Conservation (phyloP, 2,329 filamentous ascomycete genomes). For the Pseudogymnoascus sp. region DNA sequence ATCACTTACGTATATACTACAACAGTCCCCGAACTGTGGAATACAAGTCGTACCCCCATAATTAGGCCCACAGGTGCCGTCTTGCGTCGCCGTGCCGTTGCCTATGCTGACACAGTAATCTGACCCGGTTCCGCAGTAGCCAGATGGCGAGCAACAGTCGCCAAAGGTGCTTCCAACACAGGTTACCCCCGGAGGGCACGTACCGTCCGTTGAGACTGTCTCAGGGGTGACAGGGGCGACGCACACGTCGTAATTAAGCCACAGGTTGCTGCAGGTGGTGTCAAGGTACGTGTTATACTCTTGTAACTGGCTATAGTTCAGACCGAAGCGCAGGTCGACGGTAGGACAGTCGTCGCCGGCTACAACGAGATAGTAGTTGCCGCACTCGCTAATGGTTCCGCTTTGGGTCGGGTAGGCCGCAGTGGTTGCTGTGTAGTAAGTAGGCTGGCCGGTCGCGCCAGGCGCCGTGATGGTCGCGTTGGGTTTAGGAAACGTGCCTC, state of each 20-base stretch:
- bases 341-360: conserved; percentile 9
- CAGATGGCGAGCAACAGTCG: too few relatives aligned
- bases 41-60: conserved; percentile 3
- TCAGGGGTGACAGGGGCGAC: too few relatives aligned
- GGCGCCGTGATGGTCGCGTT: conserved; percentile 12
- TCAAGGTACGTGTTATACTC: conserved; percentile 14
- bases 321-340: background rate
- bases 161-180: too few relatives aligned
- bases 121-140: too few relatives aligned
- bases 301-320: conserved; percentile 12
- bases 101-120: too few relatives aligned
- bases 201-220: too few relatives aligned
- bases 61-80: conserved; percentile 13
- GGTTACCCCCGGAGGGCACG: too few relatives aligned
- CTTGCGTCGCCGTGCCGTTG: background rate
- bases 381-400: conserved; percentile 16
- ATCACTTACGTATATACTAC: conserved; percentile 1
- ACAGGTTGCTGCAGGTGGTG: background rate
- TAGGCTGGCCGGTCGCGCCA: background rate
- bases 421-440: conserved; percentile 18
- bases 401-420: background rate
- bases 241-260: too few relatives aligned
- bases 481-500: conserved; percentile 3
- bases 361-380: conserved; percentile 16
- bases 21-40: conserved; percentile 10